phyloP scores from a whole-genome alignment of 1,284 basidiomycete species.

The Termitomyces sp. region DNA sequence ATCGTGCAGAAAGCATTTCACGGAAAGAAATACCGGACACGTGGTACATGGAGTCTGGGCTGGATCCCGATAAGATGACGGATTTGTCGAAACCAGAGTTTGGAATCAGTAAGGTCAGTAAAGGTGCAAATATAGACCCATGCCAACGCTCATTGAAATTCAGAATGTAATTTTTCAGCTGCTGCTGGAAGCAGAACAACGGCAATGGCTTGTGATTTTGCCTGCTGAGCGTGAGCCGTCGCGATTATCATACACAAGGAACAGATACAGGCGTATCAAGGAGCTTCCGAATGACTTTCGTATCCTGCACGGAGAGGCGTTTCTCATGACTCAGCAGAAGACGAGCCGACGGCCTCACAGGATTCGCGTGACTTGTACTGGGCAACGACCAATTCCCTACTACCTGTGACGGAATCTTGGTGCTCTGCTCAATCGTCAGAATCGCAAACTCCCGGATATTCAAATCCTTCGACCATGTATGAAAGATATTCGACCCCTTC shows the following conservation, averaged over 20 bases:
- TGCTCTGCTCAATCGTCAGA: background rate
- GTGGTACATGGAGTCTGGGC: background rate
- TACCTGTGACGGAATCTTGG: background rate
- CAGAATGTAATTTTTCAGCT: background rate
- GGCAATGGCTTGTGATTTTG: background rate
- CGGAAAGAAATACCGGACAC: background rate
- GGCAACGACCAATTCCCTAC: background rate
- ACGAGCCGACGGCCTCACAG: background rate
- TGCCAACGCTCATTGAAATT: background rate
- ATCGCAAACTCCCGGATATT: background rate
- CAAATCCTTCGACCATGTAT: background rate
- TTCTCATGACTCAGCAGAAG: background rate
- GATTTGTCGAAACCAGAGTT: background rate
- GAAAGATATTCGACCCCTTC: background rate
- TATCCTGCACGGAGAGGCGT: background rate
- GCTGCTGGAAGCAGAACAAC: background rate
- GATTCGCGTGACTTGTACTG: background rate
- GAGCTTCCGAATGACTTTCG: background rate
- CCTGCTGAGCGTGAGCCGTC: background rate
- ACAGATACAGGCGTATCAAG: background rate
- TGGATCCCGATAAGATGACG: background rate
- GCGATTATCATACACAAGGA: background rate
- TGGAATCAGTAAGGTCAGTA: background rate
- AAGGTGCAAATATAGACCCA: background rate
- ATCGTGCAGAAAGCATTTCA: background rate